Percentiles rank a stretch among this genome's conserved stretches.
These are phyloP conservation scores for Acanthamoeba triangularis DNA, from an alignment of 208 protist genomes.

Conservation along the genomic window DNA sequence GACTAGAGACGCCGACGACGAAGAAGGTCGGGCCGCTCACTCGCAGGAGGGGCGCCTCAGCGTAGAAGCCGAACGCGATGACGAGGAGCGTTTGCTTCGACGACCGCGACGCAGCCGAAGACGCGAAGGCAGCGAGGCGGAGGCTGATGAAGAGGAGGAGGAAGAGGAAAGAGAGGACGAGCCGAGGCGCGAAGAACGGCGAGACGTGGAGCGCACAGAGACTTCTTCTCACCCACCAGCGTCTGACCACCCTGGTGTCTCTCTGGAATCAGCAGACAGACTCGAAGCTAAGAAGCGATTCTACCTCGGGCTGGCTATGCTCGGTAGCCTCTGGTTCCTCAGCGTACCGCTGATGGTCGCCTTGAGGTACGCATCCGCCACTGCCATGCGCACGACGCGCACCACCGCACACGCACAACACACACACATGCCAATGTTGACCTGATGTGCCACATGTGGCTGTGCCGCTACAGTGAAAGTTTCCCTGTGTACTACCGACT, in stretches of 20 bases:
- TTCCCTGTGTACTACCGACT: background rate
- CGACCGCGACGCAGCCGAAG: background rate
- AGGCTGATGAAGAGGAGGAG: background rate
- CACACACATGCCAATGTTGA: background rate
- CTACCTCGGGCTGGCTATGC: background rate
- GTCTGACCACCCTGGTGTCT: too few relatives aligned
- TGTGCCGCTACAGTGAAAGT: background rate
- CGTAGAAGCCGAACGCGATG: background rate
- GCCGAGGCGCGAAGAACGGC: background rate
- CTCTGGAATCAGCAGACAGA: background rate
- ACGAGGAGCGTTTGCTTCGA: constrained; percentile 1
- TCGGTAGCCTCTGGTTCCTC: background rate
- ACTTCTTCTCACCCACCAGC: background rate
- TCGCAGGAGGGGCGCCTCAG: too few relatives aligned
- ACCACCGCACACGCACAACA: too few relatives aligned
- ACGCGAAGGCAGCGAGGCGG: background rate
- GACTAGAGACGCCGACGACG: background rate
- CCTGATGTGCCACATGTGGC: too few relatives aligned
- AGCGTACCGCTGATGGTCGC: background rate
- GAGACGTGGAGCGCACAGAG: too few relatives aligned
- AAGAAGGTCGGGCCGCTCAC: background rate
- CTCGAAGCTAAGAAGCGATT: background rate
- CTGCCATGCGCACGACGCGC: background rate
- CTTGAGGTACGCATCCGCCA: background rate
- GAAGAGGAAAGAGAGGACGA: background rate